Conservation (phyloP, 805 yeast species). For the Wickerhamomyces ciferrii region DNA sequence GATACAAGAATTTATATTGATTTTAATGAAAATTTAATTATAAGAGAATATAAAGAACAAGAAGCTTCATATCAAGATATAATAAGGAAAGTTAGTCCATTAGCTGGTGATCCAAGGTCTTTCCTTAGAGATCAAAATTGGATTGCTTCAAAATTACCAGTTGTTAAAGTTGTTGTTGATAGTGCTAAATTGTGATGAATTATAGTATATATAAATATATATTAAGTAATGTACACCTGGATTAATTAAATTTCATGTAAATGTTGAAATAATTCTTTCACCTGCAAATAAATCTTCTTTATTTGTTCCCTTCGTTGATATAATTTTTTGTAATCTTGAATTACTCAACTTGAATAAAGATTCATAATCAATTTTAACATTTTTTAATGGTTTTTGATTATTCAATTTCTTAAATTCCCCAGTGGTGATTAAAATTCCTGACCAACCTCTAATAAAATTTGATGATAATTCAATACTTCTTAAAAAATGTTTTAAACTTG, state of each 20-base stretch:
- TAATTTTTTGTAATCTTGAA: slow-evolving; percentile 29
- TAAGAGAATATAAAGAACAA: slow-evolving; percentile 75
- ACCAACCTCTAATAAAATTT: slow-evolving; percentile 67
- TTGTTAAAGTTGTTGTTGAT: slow-evolving; percentile 22
- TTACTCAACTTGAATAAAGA: slow-evolving; percentile 32
- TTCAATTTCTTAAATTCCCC: slow-evolving; percentile 15
- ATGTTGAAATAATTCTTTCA: slow-evolving; percentile 8
- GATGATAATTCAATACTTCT: slow-evolving; percentile 78
- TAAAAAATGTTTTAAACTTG: slow-evolving; percentile 42
- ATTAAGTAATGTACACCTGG: too few species aligned
- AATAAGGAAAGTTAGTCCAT: slow-evolving; percentile 35
- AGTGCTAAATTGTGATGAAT: slow-evolving; percentile 5
- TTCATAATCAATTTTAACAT: slow-evolving; percentile 18
- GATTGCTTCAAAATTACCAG: slow-evolving; percentile 64
- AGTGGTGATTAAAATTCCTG: slow-evolving; percentile 46
- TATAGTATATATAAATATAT: too few species aligned
- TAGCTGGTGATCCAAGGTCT: slow-evolving; percentile 61
- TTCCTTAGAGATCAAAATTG: slow-evolving; percentile 79
- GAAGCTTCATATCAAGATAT: slow-evolving; percentile 50
- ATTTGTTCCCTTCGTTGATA: slow-evolving; percentile 23
- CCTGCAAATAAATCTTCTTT: slow-evolving; percentile 34
- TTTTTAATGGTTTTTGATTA: slow-evolving; percentile 18
- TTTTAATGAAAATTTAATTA: slow-evolving; percentile 52
- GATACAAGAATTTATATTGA: slow-evolving; percentile 86
- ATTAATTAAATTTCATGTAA: slow-evolving; percentile 1